Percentiles rank a stretch among this genome's conserved stretches.
phyloP scores from a whole-genome alignment of 495 filamentous ascomycete species.

The Trichoderma gamsii region DNA sequence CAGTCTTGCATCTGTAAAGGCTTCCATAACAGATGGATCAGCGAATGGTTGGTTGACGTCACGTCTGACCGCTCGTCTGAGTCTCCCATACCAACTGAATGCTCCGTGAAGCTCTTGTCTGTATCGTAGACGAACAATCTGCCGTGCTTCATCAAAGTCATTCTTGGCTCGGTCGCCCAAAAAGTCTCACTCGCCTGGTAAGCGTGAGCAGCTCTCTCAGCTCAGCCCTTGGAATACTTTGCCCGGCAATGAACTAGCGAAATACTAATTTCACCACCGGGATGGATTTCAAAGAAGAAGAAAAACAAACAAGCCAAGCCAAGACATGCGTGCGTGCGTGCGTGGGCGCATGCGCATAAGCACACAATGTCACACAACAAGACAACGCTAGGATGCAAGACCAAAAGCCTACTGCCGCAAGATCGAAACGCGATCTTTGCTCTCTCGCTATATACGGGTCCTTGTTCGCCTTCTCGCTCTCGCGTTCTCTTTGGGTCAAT shows the following conservation, averaged over 20 bases:
- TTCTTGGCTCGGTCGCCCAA: too few relatives aligned
- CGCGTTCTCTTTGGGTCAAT: not conserved
- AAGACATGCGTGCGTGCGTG: not conserved
- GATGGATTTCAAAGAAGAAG: not conserved
- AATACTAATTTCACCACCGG: not conserved
- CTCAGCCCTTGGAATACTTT: not conserved
- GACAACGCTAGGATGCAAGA: not conserved
- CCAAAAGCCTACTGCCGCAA: not conserved
- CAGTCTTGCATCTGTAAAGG: too few relatives aligned
- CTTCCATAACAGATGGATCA: too few relatives aligned
- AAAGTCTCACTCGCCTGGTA: not conserved
- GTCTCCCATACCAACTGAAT: not conserved
- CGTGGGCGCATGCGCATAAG: not conserved
- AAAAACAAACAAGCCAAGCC: not conserved
- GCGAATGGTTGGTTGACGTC: not conserved
- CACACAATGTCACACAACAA: slow-evolving; percentile 1
- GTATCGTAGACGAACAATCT: not conserved
- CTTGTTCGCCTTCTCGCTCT: not conserved
- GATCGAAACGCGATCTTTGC: not conserved
- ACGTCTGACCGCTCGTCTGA: not conserved
- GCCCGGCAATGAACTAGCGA: not conserved
- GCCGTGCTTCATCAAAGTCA: not conserved
- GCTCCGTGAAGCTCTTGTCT: not conserved
- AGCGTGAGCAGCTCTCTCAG: not conserved
- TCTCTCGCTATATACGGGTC: not conserved